A percentile compares a stretch with the other conserved stretches of the same genome.
These are phyloP conservation scores for Fusarium chlamydosporum DNA, from an alignment of 2,329 filamentous ascomycete species.

Conservation along the genomic window DNA sequence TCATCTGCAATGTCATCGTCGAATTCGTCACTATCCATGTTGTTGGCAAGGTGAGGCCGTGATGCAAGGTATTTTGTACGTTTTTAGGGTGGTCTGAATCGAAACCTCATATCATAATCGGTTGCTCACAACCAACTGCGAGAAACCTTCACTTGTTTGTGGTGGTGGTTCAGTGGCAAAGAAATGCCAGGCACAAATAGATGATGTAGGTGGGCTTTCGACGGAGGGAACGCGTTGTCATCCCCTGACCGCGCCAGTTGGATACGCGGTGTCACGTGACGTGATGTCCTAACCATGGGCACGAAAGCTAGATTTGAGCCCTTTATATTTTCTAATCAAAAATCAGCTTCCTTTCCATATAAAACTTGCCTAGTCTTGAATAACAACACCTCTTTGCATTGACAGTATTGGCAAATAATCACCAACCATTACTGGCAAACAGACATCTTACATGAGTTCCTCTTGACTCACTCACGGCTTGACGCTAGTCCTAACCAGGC, in stretches of 20 bases:
- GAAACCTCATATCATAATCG: conserved; percentile 28
- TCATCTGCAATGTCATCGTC: conserved; percentile 76
- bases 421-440: too few relatives aligned
- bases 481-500: conserved; percentile 35
- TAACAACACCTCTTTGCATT: too few relatives aligned
- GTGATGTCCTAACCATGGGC: not conserved
- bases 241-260: conserved; percentile 9
- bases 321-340: not conserved
- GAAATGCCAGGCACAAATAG: conserved; percentile 1
- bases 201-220: not conserved
- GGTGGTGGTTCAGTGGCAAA: conserved; percentile 4
- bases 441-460: too few relatives aligned
- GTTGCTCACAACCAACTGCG: not conserved
- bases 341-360: too few relatives aligned
- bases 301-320: not conserved
- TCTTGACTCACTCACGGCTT: not conserved
- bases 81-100: not conserved
- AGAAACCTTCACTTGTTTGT: not conserved
- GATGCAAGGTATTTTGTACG: conserved; percentile 6
- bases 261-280: conserved; percentile 51
- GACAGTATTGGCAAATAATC: too few relatives aligned
- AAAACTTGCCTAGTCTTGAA: too few relatives aligned
- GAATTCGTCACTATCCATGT: conserved; percentile 73
- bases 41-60: conserved; percentile 45
- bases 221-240: conserved; percentile 30